phyloP scores from a whole-genome alignment of 176 grass and related monocot genomes.

The Puccinellia tenuiflora region DNA sequence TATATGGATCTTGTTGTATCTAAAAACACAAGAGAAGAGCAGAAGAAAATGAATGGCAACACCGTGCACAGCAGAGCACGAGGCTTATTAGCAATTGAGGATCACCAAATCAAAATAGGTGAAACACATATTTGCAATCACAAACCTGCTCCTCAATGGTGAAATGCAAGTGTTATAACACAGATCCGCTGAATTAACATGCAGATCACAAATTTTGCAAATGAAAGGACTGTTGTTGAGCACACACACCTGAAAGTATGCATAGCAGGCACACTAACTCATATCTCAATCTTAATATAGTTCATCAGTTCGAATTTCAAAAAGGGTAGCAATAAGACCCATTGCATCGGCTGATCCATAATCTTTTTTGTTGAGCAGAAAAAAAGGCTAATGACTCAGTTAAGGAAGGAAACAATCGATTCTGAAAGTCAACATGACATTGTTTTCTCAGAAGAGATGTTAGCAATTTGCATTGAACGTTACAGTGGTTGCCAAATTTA shows the following conservation, averaged over 20 bases:
- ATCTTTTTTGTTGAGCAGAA: neutral
- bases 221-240: neutral
- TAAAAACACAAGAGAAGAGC: neutral
- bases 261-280: neutral
- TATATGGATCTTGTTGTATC: slow-evolving; percentile 16
- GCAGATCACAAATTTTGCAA: neutral
- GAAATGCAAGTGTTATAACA: neutral
- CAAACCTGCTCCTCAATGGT: neutral
- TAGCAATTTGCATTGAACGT: neutral
- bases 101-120: neutral
- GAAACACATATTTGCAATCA: neutral
- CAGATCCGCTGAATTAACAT: neutral
- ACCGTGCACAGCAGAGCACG: neutral
- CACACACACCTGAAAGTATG: neutral
- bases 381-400: neutral
- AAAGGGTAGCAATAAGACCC: neutral
- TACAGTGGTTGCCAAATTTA: too few species aligned
- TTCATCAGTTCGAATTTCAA: neutral
- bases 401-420: neutral
- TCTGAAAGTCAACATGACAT: neutral
- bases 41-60: neutral
- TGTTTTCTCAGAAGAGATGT: neutral
- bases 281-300: neutral
- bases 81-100: neutral
- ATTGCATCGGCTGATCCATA: neutral